Percentiles rank a stretch among this genome's conserved stretches.
These are phyloP conservation scores for Phytopythium montanum DNA, from an alignment of 352 stramenopile species.

Conservation along the genomic window DNA sequence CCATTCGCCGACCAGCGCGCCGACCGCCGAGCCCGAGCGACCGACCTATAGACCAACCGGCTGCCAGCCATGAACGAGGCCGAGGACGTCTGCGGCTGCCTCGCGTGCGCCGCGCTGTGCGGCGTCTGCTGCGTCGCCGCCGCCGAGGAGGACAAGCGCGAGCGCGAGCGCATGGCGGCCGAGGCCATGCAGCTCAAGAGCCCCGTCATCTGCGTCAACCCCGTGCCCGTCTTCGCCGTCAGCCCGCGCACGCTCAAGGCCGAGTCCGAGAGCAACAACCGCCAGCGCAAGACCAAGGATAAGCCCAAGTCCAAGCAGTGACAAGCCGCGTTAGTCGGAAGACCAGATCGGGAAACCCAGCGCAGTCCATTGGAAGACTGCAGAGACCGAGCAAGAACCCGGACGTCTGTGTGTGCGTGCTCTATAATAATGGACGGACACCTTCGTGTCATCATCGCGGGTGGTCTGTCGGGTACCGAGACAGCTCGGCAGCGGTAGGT, in stretches of 20 bases:
- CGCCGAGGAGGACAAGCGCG: conserved; percentile 77
- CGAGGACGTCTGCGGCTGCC: conserved; percentile 72
- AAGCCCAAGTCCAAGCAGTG: conserved; percentile 4
- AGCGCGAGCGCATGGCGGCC: conserved; percentile 52
- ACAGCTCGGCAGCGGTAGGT: background rate
- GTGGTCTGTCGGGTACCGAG: background rate
- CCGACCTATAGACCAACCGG: background rate
- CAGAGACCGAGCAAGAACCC: background rate
- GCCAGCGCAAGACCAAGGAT: conserved; percentile 3
- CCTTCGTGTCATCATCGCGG: background rate
- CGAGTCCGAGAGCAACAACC: background rate
- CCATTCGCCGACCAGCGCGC: conserved; percentile 1
- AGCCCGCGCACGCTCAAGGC: conserved; percentile 6
- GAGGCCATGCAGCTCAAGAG: conserved; percentile 43
- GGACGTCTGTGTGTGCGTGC: conserved; percentile 1
- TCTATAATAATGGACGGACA: conserved; percentile 5
- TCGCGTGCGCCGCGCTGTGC: conserved; percentile 68
- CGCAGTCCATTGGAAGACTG: conserved; percentile 6
- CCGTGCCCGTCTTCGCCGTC: conserved; percentile 43
- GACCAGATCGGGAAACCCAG: background rate
- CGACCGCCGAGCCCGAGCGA: no score
- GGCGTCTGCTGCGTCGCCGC: conserved; percentile 74
- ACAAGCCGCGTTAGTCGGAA: background rate
- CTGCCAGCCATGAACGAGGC: conserved; percentile 56
- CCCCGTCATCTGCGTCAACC: conserved; percentile 49